Evolutionary conservation across 495 filamentous ascomycete genomes (phyloP), one percentile per base, ranked within the genome.

Genomic region (Lasiosphaeris hirsuta): DNA sequence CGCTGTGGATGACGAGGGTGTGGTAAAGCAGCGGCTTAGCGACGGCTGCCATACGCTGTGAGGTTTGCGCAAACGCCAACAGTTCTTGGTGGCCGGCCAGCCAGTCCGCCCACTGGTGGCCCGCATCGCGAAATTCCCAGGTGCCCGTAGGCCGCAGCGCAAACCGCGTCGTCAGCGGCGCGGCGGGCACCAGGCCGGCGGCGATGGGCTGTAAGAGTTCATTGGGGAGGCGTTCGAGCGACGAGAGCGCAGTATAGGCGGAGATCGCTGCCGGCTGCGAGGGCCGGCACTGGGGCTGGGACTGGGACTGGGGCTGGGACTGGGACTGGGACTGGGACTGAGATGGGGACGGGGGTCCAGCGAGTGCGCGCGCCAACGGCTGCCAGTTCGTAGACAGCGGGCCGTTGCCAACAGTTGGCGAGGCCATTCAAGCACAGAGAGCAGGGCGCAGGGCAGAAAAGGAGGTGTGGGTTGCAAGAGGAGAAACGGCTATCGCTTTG

Each of bases 141-240:
- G 69, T 69, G 53, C 69, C 69, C 8, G 57, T 46, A 13, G 58
- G 50, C 10, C 67, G 64, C 30, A 71, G 67, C 8, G 61, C 60
- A 19, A 71, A 71, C 7, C 69, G 60, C 9, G 67, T 71, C 1
- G 69, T 71, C 45, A 61, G 34, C 9, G 65, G 64, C 8, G 44
- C 13, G 7, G 35, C n/a, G 10, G 69, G 69, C 11, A 66, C 57
- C 34, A 71, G 57, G n/a, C 23, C 52, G 36, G 56, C 61, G 50
- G 63, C 67, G 44, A 71, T 71, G 54, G 62, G 69, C 23, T 59
- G 39, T 34, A 71, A 53, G 4, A 71, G 65, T 43, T 71, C 69
- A 36, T 55, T 62, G 11, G 69, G 69, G 0, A 71, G 61, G 7
- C 40, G 54, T 11, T 69, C 65, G 15, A 71, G 56, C 4, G 61